Percentiles rank a stretch among this genome's conserved stretches.
Evolutionary conservation across 2,329 filamentous ascomycete species (phyloP).

Genomic region (Alternaria brassicae): DNA sequence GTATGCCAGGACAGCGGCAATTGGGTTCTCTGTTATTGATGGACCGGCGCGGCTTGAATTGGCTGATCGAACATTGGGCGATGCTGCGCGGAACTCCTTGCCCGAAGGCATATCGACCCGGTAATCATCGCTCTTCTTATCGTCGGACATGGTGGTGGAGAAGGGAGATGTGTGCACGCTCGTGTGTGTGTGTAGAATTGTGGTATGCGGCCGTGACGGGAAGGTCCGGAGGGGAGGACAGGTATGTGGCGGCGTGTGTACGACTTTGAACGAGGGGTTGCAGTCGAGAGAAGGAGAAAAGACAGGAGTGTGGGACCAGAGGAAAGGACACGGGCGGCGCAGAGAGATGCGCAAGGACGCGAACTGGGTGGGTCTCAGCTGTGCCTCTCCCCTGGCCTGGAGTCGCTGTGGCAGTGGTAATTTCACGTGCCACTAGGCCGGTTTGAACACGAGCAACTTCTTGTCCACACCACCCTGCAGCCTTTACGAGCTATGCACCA

Average conservation of each 20-base stretch:
- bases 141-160: conserved; percentile 73
- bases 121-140: conserved; percentile 84
- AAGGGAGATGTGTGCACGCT: conserved; percentile 12
- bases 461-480: conserved; percentile 26
- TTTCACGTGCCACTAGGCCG: conserved; percentile 39
- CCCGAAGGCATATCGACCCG: conserved; percentile 68
- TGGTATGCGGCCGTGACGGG: conserved; percentile 22
- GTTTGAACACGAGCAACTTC: conserved; percentile 24
- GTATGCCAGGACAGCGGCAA: conserved; percentile 84
- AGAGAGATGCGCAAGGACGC: conserved; percentile 39
- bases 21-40: conserved; percentile 73
- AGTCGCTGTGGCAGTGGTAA: conserved; percentile 28
- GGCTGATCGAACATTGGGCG: conserved; percentile 59
- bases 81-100: conserved; percentile 50
- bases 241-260: conserved; percentile 16
- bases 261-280: conserved; percentile 4
- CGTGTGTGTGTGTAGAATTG: not conserved
- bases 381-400: conserved; percentile 37
- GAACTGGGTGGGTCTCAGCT: conserved; percentile 32
- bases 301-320: conserved; percentile 23
- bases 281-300: conserved; percentile 22
- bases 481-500: conserved; percentile 11
- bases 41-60: conserved; percentile 26
- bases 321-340: conserved; percentile 29
- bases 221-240: conserved; percentile 25